Evolutionary conservation across 805 yeast genomes (phyloP).

Genomic region (Suhomyces kilbournensis): DNA sequence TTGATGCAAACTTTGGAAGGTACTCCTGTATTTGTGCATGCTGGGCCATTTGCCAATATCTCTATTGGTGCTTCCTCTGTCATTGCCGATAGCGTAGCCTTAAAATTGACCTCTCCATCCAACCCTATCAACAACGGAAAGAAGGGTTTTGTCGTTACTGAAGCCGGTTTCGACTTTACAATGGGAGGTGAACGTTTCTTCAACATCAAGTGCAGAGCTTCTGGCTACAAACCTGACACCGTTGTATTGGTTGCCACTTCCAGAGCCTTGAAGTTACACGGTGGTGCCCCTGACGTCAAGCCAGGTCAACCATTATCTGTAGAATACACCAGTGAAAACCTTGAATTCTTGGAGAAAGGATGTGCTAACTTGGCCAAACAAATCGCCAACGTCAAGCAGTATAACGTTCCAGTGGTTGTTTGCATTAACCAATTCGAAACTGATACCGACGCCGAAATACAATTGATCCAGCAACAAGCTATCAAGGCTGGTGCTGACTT

Average conservation of each 20-base stretch:
- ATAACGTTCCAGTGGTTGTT: constrained; percentile 89
- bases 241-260: constrained; percentile 95
- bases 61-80: constrained; percentile 86
- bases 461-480: constrained; percentile 75
- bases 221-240: constrained; percentile 83
- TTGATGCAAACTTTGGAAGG: constrained; percentile 88
- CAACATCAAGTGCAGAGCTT: constrained; percentile 89
- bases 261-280: constrained; percentile 94
- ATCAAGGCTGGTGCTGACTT: constrained; percentile 88
- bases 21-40: constrained; percentile 83
- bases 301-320: constrained; percentile 87
- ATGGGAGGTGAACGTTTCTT: constrained; percentile 90
- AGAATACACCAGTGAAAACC: constrained; percentile 77
- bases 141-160: constrained; percentile 77
- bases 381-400: constrained; percentile 77
- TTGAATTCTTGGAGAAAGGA: constrained; percentile 73
- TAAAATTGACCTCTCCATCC: constrained; percentile 62
- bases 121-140: constrained; percentile 43
- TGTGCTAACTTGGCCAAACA: constrained; percentile 89
- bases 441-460: constrained; percentile 79
- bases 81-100: constrained; percentile 77
- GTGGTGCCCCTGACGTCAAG: constrained; percentile 95
- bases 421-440: constrained; percentile 87
- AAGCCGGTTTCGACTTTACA: constrained; percentile 87
- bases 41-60: constrained; percentile 86